Conservation (phyloP, 2,329 filamentous ascomycete species). For the Trichocomaceae sp. region DNA sequence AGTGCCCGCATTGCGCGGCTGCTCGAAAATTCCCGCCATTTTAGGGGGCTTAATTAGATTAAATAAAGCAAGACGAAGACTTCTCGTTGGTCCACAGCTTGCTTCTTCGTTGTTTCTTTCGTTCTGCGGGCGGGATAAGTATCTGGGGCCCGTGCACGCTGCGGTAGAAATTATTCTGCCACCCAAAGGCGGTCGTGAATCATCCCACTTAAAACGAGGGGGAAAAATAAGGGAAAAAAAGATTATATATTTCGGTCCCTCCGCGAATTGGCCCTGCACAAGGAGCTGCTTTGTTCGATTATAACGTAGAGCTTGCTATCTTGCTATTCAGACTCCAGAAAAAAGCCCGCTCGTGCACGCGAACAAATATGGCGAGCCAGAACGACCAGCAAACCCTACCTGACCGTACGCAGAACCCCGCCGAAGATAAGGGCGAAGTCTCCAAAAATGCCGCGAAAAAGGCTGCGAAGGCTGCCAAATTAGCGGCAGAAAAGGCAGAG, state of each 20-base stretch:
- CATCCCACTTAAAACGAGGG: conserved; percentile 37
- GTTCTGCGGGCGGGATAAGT: conserved; percentile 8
- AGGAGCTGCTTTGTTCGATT: conserved; percentile 3
- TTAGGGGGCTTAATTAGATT: conserved; percentile 18
- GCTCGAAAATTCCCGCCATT: conserved; percentile 96
- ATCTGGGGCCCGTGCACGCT: conserved; percentile 8
- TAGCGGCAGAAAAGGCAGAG: conserved; percentile 36
- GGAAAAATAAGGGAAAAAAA: conserved; percentile 14
- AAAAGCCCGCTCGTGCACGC: no score
- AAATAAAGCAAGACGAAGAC: not conserved
- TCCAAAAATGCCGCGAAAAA: conserved; percentile 44
- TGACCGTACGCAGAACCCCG: conserved; percentile 36
- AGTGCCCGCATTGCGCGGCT: conserved; percentile 83
- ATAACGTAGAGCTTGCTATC: not conserved
- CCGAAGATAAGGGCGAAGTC: conserved; percentile 27
- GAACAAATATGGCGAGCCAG: conserved; percentile 14
- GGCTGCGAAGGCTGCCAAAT: conserved; percentile 43
- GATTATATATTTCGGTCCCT: not conserved
- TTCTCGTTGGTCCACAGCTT: conserved; percentile 6
- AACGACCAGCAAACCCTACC: conserved; percentile 29
- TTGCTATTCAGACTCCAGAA: no score
- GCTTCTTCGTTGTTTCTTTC: conserved; percentile 10
- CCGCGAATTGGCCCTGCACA: conserved; percentile 1
- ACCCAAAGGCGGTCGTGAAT: conserved; percentile 32
- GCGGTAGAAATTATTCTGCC: conserved; percentile 38